Evolutionary conservation across 306 rosid genomes (phyloP), one percentile per base, ranked within the genome.

Genomic region (Trifolium fragiferum): DNA sequence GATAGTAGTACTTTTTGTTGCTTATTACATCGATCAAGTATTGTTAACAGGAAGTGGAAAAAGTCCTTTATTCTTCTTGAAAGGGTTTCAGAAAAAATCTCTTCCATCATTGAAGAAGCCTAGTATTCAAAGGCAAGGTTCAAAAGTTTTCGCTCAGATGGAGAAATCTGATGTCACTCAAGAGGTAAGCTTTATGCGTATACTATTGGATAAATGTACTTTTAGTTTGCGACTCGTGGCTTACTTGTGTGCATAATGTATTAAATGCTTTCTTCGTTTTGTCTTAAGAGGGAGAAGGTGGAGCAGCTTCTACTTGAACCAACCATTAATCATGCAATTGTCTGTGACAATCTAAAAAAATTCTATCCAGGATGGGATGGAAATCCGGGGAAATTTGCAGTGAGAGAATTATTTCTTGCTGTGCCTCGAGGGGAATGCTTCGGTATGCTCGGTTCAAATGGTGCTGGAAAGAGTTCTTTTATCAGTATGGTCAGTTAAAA

Each of bases 361-460:
- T 83, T 93, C 43, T 93, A 93, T 85, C 91, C 89, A 11, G 89
- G 91, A 74, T 85, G 82, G 79, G 98, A 91, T 40, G 97, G 98
- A 35, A 93, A 91, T 83, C 91, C 91, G 33, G 87, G 78, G 13
- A 93, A 91, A 75, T 75, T 80, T 73, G 97, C 98, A 1, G 98
- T 93, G 59, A 91, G 73, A 84, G 98, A 90, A 40, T 60, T 93
- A 82, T 93, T 90, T 73, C 96, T 93, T 81, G 90, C 89, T 62
- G 80, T 93, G 84, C 87, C 93, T 80, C 90, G 80, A 67, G 97
- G 96, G 61, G 92, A 93, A 76, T 93, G 98, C 83, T 89, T 93
- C 67, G 98, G 97, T 76, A 91, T 91, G 96, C 97, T 93, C 30
- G 98, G 98, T 60, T 97, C 97, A 16, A 93, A 93, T 51, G 98